These are phyloP conservation scores for Podospora tetraspora DNA, from an alignment of 495 filamentous ascomycete species.

Conservation along the genomic window DNA sequence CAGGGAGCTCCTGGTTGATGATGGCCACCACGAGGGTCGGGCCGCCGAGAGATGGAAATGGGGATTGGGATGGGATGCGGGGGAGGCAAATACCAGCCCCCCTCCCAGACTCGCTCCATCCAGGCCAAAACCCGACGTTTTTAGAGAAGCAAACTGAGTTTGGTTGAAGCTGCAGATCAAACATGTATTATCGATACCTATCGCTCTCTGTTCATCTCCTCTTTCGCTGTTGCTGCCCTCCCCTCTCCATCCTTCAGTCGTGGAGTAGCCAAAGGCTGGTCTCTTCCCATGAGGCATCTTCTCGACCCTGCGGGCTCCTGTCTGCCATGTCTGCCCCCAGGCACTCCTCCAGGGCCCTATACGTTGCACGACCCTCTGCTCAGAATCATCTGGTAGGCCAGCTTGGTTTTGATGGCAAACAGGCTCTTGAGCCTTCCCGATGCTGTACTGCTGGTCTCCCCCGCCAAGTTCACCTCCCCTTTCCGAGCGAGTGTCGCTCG, in stretches of 20 bases:
- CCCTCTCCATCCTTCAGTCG: too few relatives aligned
- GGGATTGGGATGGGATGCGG: too few relatives aligned
- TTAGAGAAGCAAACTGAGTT: not conserved
- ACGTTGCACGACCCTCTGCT: not conserved
- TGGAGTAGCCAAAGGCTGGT: too few relatives aligned
- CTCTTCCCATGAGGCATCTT: too few relatives aligned
- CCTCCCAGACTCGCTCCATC: too few relatives aligned
- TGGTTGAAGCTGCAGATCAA: not conserved
- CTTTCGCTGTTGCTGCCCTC: too few relatives aligned
- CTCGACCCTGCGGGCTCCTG: not conserved
- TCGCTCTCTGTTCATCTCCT: not conserved
- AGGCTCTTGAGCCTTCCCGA: not conserved
- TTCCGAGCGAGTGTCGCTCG: not conserved
- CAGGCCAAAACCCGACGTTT: too few relatives aligned
- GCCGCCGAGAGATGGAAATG: not conserved
- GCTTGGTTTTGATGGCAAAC: not conserved
- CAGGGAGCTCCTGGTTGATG: not conserved
- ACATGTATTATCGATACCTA: too few relatives aligned
- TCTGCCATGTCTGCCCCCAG: not conserved
- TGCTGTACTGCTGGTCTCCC: not conserved
- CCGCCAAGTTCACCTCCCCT: not conserved
- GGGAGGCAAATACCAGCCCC: too few relatives aligned
- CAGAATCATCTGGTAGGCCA: not conserved
- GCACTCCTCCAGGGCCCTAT: not conserved
- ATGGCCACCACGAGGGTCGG: not conserved